Evolutionary conservation across 2,329 filamentous ascomycete genomes (phyloP).

Genomic region (Sporothrix inflata): DNA sequence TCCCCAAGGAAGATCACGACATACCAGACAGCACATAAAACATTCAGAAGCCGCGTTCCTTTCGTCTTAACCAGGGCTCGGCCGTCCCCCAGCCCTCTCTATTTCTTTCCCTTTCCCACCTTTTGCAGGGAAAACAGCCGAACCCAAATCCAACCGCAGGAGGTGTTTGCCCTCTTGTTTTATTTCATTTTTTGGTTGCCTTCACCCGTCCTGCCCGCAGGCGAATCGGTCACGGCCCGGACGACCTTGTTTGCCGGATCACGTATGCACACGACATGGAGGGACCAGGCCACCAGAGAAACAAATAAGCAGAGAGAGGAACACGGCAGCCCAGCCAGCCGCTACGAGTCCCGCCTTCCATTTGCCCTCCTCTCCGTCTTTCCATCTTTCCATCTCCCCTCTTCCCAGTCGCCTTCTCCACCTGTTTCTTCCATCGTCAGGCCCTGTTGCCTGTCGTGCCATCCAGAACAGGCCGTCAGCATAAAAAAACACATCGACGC

Average conservation of each 20-base stretch:
- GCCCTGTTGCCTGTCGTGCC: conserved; percentile 10
- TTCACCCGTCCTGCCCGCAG: not conserved
- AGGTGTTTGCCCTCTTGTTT: not conserved
- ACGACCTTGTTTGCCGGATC: conserved; percentile 15
- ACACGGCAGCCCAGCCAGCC: not conserved
- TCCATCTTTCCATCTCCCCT: not conserved
- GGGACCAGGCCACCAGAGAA: not conserved
- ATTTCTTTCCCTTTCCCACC: not conserved
- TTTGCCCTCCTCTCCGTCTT: not conserved
- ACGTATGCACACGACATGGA: conserved; percentile 12
- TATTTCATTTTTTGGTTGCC: not conserved
- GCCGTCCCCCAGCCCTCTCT: not conserved
- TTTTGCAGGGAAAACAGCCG: not conserved
- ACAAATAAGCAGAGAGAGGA: not conserved
- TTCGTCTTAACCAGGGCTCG: not conserved
- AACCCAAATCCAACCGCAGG: not conserved
- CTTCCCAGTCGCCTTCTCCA: not conserved
- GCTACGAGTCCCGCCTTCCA: not conserved
- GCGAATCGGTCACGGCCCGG: conserved; percentile 12
- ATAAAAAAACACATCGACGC: not conserved
- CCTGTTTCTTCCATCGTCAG: not conserved
- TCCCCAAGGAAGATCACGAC: conserved; percentile 11
- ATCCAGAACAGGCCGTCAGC: not conserved
- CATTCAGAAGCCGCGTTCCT: conserved; percentile 9
- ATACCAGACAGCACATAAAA: conserved; percentile 27